Base-by-base conservation (phyloP, 2,329 filamentous ascomycete genomes). In the Diaporthe citrichinensis region DNA sequence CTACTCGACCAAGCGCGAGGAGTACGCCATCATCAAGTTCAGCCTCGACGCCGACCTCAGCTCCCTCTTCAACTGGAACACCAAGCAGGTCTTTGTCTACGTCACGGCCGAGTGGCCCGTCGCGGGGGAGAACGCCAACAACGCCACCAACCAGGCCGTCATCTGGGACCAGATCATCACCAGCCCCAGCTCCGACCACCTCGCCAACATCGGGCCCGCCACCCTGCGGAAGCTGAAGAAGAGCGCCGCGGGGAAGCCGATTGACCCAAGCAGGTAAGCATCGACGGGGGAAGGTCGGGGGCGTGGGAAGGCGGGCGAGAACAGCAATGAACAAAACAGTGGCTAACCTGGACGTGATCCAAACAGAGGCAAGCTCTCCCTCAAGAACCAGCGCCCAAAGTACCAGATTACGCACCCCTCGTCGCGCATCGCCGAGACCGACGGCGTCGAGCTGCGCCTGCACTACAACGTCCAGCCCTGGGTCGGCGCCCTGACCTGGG, bases 391-490 rank as follows among this genome's bases (percentile, higher is more conserved):
- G 84, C 94, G 93, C 82, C 94, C 96, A 3, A 99, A 99, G 85
- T 99, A 99, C 88, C 95, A 98, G 83, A 97, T 99, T 85, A 98
- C 96, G 6, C 95, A 98, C 84, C 94, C 96, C 15, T 90, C 90
- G 15, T 94, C 96, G 77, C 92, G 92, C 84, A 89, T 98, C 78
- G 94, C 94, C 61, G 90, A 93, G 81, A 88, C 92, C 67, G 87
- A 90, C 69, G 92, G 97, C 82, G 95, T 96, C 74, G 92, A 91
- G 41, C 87, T 99, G 77, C 92, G 93, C 80, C 87, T 98, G 72
- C 93, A 97, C 82, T 99, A 98, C 92, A 98, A 98, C 85, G 94
- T 98, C 76, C 97, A 99, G 88, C 97, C 97, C 44, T 98, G 96
- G 95, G 95, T 99, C 15, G 97, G 97, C 20, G 85, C 93, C 71